Base-by-base conservation (phyloP, 495 filamentous ascomycete genomes). In the Collariella sp. region DNA sequence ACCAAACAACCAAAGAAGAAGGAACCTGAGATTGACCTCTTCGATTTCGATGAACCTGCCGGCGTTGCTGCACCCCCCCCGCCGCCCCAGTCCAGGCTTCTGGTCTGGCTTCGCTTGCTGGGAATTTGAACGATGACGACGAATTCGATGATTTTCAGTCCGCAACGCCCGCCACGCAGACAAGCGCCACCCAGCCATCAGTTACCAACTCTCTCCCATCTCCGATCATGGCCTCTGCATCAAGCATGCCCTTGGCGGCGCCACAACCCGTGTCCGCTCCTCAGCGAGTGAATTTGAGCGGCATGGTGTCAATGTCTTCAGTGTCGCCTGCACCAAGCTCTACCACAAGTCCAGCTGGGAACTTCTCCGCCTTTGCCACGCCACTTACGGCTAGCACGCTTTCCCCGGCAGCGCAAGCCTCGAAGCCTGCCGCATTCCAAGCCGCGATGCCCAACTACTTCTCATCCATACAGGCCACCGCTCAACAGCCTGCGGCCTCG, bases 131-230 rank as follows among this genome's bases (percentile, higher is more conserved):
- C 29, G 90, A 94, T 56, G 91, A 98, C 60, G 93, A 98, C 60
- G 94, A 97, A 46, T 97, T 97, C 60, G 93, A 97, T 65, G 94
- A 97, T 66, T 97, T 97, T 78, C 89, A 95, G 69, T 91, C 89
- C n/a, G 93, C 94, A 15, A 76, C 86, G 5, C 83, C 89, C 16
- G 72, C 78, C 20, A 62, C 72, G 10, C 62, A 54, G 50, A 23
- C 59, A 35, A 40, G 60, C 29, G 59, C 74, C 52, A 49, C 72
- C 20, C 49, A 71, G 43, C 59, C 74, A 23, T 62, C 76, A 41
- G 76, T 79, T 57, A 61, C 70, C 5, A 72, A 79, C 44, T 66
- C 76, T 6, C 73, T 83, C 31, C 69, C 76, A 3, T 65, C 78
- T 10, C 76, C 86, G 15, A 76, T 80, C 26, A 83, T 82, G n/a